Evolutionary conservation across 495 filamentous ascomycete genomes (phyloP).

Genomic region (Penicillium crystallinum): DNA sequence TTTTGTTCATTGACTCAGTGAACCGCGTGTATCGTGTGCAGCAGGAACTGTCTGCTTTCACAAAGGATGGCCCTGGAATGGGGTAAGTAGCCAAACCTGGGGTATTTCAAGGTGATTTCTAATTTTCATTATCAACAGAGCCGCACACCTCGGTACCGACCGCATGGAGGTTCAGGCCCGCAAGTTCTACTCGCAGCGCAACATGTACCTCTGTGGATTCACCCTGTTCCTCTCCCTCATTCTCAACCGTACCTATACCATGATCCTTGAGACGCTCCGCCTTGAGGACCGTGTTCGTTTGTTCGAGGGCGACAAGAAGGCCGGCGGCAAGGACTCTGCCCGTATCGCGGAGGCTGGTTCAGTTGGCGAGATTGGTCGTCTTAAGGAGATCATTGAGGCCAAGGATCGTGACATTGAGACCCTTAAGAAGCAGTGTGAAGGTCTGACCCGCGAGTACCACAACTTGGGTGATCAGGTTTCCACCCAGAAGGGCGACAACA

Average conservation of each 20-base stretch:
- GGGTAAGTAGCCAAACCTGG: conserved; percentile 28
- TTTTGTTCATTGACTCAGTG: conserved; percentile 96
- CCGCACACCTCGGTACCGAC: conserved; percentile 74
- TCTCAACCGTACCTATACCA: conserved; percentile 96
- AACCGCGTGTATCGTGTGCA: conserved; percentile 98
- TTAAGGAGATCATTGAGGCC: conserved; percentile 65
- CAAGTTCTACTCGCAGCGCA: conserved; percentile 99
- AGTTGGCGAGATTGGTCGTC: conserved; percentile 66
- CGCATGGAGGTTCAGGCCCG: conserved; percentile 97
- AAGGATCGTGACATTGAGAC: conserved; percentile 72
- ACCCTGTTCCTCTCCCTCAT: conserved; percentile 98
- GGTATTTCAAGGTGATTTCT: neutral
- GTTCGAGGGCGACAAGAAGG: conserved; percentile 71
- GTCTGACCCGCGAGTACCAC: conserved; percentile 74
- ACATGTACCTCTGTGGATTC: conserved; percentile 99
- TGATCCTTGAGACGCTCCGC: conserved; percentile 91
- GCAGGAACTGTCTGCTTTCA: conserved; percentile 66
- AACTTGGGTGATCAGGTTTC: conserved; percentile 71
- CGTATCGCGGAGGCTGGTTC: conserved; percentile 60
- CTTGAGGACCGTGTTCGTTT: conserved; percentile 90
- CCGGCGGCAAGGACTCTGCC: conserved; percentile 63
- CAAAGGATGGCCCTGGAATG: conserved; percentile 42
- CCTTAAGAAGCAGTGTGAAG: conserved; percentile 80
- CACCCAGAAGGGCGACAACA: conserved; percentile 45
- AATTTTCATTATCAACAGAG: conserved; percentile 38